Conservation (phyloP, 768 basidiomycete species). For the Termitomyces sp. region DNA sequence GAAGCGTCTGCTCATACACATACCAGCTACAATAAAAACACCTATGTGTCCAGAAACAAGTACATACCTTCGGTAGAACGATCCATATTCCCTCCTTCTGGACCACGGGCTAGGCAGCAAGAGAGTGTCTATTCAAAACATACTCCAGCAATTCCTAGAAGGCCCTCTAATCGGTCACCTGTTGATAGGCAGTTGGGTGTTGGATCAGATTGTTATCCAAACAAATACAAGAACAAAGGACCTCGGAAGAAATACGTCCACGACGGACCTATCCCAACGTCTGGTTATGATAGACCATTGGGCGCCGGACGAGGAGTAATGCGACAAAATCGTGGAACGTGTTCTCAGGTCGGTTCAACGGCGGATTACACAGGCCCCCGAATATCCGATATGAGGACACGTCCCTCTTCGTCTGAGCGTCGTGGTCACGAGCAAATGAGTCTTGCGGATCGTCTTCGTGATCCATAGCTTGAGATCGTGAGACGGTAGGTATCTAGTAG, state of each 20-base stretch:
- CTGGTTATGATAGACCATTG: not conserved
- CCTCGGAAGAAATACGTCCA: not conserved
- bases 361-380: not conserved
- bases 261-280: not conserved
- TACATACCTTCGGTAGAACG: not conserved
- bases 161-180: not conserved
- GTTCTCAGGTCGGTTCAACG: not conserved
- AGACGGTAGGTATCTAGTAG: not conserved
- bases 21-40: not conserved
- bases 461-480: not conserved
- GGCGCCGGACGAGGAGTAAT: not conserved
- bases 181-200: not conserved
- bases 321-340: not conserved
- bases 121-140: not conserved
- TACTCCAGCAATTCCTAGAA: not conserved
- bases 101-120: not conserved
- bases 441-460: conserved; percentile 6
- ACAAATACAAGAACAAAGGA: not conserved
- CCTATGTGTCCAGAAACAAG: not conserved
- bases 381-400: not conserved
- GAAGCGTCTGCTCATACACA: not conserved
- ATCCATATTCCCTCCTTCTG: not conserved
- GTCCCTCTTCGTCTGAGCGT: not conserved
- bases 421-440: not conserved
- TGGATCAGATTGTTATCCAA: not conserved